Conservation (phyloP, 23 red algal genomes). For the Gracilariopsis chorda region DNA sequence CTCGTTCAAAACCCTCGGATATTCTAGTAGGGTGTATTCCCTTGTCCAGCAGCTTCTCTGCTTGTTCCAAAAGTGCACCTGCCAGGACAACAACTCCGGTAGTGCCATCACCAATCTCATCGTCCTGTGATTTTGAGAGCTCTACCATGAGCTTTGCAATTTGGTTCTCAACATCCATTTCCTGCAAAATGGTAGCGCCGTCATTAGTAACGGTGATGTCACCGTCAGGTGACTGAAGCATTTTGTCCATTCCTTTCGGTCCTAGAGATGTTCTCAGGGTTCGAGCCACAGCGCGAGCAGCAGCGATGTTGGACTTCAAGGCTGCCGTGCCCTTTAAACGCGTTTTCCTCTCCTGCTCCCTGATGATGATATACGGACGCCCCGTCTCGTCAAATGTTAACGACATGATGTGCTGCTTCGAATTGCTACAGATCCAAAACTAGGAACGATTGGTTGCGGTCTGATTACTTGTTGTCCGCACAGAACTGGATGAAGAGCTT, state of each 20-base stretch:
- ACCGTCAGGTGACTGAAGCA: slow-evolving; percentile 95
- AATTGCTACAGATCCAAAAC: no score
- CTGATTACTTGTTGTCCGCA: no score
- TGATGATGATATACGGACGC: slow-evolving; percentile 94
- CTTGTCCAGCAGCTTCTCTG: slow-evolving; percentile 84
- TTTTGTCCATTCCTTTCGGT: slow-evolving; percentile 99
- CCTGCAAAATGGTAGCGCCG: slow-evolving; percentile 94
- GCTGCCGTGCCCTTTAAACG: slow-evolving; percentile 92
- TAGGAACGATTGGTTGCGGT: no score
- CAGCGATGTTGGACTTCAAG: slow-evolving; percentile 95
- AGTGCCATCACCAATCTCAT: slow-evolving; percentile 99
- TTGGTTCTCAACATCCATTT: slow-evolving; percentile 97
- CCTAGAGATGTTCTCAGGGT: slow-evolving; percentile 92
- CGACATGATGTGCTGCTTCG: no score
- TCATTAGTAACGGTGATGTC: slow-evolving; percentile 99
- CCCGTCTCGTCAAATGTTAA: slow-evolving; percentile 97
- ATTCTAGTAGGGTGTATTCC: slow-evolving; percentile 95
- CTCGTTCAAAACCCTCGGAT: slow-evolving; percentile 96
- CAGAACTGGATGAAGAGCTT: no score
- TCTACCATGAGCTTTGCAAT: slow-evolving; percentile 97
- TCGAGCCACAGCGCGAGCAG: slow-evolving; percentile 78
- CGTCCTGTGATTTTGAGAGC: slow-evolving; percentile 93
- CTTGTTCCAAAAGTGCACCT: slow-evolving; percentile 92
- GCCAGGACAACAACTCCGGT: slow-evolving; percentile 98
- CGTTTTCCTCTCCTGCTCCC: slow-evolving; percentile 91